These are phyloP conservation scores for Allium fistulosum DNA, from an alignment of 106 monocot species.

Conservation along the genomic window DNA sequence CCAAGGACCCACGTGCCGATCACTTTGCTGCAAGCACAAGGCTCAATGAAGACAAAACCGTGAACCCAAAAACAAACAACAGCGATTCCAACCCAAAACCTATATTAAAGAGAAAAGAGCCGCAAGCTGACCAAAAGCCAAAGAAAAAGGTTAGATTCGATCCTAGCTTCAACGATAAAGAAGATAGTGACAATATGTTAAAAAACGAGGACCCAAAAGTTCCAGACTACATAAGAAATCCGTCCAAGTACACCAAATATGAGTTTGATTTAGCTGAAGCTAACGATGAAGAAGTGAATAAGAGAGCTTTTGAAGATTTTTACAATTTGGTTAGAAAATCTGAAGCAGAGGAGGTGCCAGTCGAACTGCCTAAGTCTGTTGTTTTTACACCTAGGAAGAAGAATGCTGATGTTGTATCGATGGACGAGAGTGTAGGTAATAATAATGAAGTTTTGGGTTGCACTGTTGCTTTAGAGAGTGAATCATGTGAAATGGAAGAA, in stretches of 20 bases:
- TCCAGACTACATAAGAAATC: constrained; percentile 87
- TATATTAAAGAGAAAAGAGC: constrained; percentile 78
- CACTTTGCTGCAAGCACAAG: constrained; percentile 57
- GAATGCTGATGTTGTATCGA: constrained; percentile 25
- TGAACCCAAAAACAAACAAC: constrained; percentile 2
- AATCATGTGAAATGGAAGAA: constrained; percentile 62
- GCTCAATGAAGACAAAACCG: constrained; percentile 53
- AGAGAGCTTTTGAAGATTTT: constrained; percentile 64
- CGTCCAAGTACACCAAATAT: constrained; percentile 70
- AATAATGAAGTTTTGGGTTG: constrained; percentile 5
- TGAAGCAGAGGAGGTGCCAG: constrained; percentile 19
- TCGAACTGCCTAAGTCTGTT: constrained; percentile 55
- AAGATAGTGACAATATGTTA: constrained; percentile 11
- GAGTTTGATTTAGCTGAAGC: constrained; percentile 39
- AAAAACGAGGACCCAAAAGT: constrained; percentile 16
- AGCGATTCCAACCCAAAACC: constrained; percentile 45
- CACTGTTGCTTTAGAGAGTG: constrained; percentile 20
- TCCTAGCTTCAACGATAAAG: constrained; percentile 17
- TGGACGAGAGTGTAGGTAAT: constrained; percentile 18
- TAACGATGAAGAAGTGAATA: constrained; percentile 49
- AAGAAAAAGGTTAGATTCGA: constrained; percentile 86
- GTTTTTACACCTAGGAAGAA: constrained; percentile 71
- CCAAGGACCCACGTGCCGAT: constrained; percentile 85
- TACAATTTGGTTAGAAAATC: constrained; percentile 37
- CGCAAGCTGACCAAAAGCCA: constrained; percentile 37